Percentiles rank a stretch among this genome's conserved stretches.
Conservation (phyloP, 2,329 filamentous ascomycete genomes). For the Verticillium albo-atrum region DNA sequence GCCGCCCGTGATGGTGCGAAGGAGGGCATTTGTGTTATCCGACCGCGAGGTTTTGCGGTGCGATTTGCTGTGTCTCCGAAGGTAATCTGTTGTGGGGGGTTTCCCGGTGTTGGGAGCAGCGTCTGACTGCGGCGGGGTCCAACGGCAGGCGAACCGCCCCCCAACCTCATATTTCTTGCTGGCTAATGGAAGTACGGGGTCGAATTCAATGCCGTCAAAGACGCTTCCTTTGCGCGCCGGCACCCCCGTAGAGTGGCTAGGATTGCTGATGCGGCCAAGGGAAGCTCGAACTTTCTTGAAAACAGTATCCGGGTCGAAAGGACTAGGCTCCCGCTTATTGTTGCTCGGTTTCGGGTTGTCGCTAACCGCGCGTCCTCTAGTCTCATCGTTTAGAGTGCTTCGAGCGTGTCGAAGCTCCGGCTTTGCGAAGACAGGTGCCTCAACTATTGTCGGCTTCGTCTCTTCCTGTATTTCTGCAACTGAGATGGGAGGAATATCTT, state of each 20-base stretch:
- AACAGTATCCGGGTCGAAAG: conserved; percentile 53
- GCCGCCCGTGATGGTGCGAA: conserved; percentile 29
- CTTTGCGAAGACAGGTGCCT: conserved; percentile 45
- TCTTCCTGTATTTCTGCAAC: conserved; percentile 9
- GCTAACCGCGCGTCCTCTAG: conserved; percentile 18
- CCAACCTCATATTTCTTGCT: conserved; percentile 56
- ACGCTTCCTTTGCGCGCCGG: conserved; percentile 36
- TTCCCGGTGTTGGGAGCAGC: conserved; percentile 22
- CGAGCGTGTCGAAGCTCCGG: conserved; percentile 55
- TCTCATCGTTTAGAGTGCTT: conserved; percentile 44
- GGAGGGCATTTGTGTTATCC: conserved; percentile 22
- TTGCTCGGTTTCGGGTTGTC: conserved; percentile 3
- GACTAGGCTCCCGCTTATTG: conserved; percentile 49
- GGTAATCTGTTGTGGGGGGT: conserved; percentile 42
- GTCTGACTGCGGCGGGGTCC: conserved; percentile 23
- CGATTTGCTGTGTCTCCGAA: conserved; percentile 41
- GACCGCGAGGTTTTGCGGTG: conserved; percentile 26
- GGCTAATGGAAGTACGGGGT: conserved; percentile 45
- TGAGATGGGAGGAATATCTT: background rate
- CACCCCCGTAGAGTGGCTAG: conserved; percentile 9
- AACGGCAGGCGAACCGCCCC: conserved; percentile 46
- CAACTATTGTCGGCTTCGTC: conserved; percentile 4
- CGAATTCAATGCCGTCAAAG: conserved; percentile 52
- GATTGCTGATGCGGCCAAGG: conserved; percentile 20
- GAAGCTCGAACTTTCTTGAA: conserved; percentile 54